Evolutionary conservation across 345 rosid genomes (phyloP).

Genomic region (Barbarea vulgaris): DNA sequence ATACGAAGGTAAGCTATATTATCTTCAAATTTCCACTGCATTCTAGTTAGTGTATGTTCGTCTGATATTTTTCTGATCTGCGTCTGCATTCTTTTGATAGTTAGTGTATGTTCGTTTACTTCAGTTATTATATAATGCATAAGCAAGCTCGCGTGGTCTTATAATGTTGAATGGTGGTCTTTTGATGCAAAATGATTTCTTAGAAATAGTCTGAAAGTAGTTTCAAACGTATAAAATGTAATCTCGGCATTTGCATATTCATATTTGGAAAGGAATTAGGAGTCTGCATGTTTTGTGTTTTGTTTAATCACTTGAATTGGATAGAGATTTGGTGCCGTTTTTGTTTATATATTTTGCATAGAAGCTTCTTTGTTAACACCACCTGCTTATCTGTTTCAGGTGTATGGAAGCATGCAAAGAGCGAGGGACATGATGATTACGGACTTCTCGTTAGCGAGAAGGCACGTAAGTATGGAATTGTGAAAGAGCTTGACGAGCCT

Average conservation of each 20-base stretch:
- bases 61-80: neutral
- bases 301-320: neutral
- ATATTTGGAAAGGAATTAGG: neutral
- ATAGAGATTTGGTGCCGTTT: neutral
- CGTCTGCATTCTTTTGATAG: no score
- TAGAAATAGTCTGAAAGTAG: neutral
- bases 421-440: constrained; percentile 86
- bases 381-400: constrained; percentile 47
- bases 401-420: constrained; percentile 77
- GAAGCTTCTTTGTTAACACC: constrained; percentile 33
- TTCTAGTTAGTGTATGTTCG: constrained; percentile 5
- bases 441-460: constrained; percentile 84
- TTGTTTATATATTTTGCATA: neutral
- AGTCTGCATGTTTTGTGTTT: neutral
- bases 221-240: neutral
- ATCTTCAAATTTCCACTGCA: neutral
- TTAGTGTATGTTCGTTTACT: neutral
- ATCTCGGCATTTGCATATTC: neutral
- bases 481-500: constrained; percentile 65
- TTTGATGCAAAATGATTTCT: neutral
- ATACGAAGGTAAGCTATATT: constrained; percentile 49
- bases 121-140: neutral
- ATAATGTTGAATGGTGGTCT: constrained; percentile 4
- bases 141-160: neutral
- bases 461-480: constrained; percentile 80